Conservation (phyloP, 495 filamentous ascomycete genomes). For the Talaromyces wortmannii region DNA sequence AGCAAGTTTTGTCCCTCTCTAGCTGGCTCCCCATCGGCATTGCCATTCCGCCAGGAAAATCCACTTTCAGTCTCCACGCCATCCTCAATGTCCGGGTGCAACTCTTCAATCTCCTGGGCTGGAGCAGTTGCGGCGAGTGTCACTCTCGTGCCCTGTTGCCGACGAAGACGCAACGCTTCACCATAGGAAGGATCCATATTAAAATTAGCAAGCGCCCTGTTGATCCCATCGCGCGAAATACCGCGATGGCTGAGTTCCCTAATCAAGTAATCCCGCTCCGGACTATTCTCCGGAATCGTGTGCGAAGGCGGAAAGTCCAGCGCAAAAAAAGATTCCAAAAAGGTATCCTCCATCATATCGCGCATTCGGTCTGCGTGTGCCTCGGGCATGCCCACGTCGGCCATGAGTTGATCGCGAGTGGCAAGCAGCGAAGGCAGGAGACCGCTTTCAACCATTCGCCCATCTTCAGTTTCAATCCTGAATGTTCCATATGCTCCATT, state of each 20-base stretch:
- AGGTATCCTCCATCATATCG: conserved; percentile 44
- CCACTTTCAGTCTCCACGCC: conserved; percentile 54
- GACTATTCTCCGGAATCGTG: conserved; percentile 20
- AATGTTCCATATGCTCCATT: conserved; percentile 44
- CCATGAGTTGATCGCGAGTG: conserved; percentile 40
- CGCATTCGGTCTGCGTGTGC: conserved; percentile 40
- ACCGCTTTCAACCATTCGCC: conserved; percentile 38
- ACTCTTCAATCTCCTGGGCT: conserved; percentile 26
- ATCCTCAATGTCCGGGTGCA: conserved; percentile 40
- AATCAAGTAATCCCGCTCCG: conserved; percentile 30
- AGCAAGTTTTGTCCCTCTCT: conserved; percentile 69
- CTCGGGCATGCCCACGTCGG: conserved; percentile 31
- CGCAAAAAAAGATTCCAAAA: conserved; percentile 42
- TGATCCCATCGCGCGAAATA: conserved; percentile 33
- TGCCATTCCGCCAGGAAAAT: conserved; percentile 48
- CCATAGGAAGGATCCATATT: conserved; percentile 38
- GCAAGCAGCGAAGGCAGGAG: conserved; percentile 36
- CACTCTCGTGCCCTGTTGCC: conserved; percentile 35
- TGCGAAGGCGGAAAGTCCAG: conserved; percentile 37
- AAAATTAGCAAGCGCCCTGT: conserved; percentile 30
- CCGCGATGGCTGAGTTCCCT: conserved; percentile 35
- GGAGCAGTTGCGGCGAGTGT: conserved; percentile 38
- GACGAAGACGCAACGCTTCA: conserved; percentile 34
- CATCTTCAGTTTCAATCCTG: conserved; percentile 41
- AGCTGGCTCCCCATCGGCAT: conserved; percentile 45